Conservation (phyloP, 202 grass and related monocot species). For the Tripidium arundinaceum region DNA sequence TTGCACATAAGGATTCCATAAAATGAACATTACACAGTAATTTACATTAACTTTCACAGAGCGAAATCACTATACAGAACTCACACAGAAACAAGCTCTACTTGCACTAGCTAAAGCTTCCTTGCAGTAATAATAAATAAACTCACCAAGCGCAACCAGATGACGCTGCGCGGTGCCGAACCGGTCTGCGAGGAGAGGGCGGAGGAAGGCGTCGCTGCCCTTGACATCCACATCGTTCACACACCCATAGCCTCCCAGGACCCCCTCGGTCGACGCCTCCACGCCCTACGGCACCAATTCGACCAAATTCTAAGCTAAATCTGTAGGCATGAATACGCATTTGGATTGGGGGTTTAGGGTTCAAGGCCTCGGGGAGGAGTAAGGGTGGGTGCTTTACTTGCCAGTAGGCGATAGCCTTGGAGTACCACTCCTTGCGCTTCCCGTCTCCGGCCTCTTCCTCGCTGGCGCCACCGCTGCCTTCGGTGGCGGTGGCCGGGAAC, state of each 20-base stretch:
- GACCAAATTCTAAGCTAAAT: constrained; percentile 20
- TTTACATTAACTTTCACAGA: background rate
- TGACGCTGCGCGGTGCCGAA: constrained; percentile 59
- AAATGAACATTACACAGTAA: background rate
- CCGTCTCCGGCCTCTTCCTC: constrained; percentile 12
- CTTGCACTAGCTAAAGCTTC: background rate
- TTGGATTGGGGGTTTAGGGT: constrained; percentile 43
- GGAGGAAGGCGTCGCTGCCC: constrained; percentile 85
- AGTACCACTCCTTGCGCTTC: constrained; percentile 81
- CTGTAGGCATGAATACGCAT: background rate
- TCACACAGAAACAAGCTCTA: background rate
- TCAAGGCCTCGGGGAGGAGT: background rate
- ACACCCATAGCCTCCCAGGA: constrained; percentile 85
- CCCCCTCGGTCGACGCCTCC: constrained; percentile 86
- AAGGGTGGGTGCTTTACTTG: constrained; percentile 50
- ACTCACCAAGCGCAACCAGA: constrained; percentile 77
- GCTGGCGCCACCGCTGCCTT: constrained; percentile 20
- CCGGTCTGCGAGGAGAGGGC: constrained; percentile 51
- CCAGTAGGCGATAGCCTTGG: constrained; percentile 96
- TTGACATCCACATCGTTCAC: constrained; percentile 91
- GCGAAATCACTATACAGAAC: background rate
- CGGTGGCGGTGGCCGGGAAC: background rate
- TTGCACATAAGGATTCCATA: background rate
- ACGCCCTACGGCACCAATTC: constrained; percentile 53
- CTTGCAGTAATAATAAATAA: background rate